Percentiles rank a stretch among this genome's conserved stretches.
phyloP scores from a whole-genome alignment of 345 rosid species.

The Arabis hirsuta region DNA sequence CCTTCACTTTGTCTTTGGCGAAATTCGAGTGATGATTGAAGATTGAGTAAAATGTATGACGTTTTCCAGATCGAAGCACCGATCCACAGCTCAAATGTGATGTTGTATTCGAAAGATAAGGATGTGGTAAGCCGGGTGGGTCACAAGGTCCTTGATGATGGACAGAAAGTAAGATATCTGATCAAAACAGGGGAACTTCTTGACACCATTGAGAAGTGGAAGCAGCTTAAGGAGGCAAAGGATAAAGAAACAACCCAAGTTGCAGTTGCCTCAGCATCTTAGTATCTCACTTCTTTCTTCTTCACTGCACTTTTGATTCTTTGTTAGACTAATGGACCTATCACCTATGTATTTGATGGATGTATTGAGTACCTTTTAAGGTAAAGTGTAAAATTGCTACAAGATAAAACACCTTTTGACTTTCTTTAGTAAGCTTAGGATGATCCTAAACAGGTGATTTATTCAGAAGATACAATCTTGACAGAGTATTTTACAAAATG shows the following conservation, averaged over 20 bases:
- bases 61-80: slow-evolving; percentile 86
- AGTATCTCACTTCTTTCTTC: slow-evolving; percentile 22
- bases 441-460: background rate
- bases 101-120: slow-evolving; percentile 87
- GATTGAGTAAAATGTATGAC: slow-evolving; percentile 21
- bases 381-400: background rate
- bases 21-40: slow-evolving; percentile 5
- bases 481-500: background rate
- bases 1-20: background rate
- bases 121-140: slow-evolving; percentile 81
- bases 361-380: slow-evolving; percentile 22
- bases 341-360: slow-evolving; percentile 16
- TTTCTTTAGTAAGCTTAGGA: background rate
- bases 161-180: slow-evolving; percentile 70
- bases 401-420: background rate
- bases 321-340: background rate
- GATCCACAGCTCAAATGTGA: slow-evolving; percentile 93
- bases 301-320: slow-evolving; percentile 1
- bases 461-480: slow-evolving; percentile 5
- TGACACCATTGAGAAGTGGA: slow-evolving; percentile 76
- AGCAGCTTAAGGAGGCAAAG: slow-evolving; percentile 68
- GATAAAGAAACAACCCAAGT: slow-evolving; percentile 61
- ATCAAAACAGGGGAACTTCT: slow-evolving; percentile 88
- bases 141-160: slow-evolving; percentile 74
- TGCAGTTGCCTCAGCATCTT: slow-evolving; percentile 43